A percentile compares a stretch with the other conserved stretches of the same genome.
Conservation (phyloP, 805 yeast genomes). For the Candida andamanensis region DNA sequence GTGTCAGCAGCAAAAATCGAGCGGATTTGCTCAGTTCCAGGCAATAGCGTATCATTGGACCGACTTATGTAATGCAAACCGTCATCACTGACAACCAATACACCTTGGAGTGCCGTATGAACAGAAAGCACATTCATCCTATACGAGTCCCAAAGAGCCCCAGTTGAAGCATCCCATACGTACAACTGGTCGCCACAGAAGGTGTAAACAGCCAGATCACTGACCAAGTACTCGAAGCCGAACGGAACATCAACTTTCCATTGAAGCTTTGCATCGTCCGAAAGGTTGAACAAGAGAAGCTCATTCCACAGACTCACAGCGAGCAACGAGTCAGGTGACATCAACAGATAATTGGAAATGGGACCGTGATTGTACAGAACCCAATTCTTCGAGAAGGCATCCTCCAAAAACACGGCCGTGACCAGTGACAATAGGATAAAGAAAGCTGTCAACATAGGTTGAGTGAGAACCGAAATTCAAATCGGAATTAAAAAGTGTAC, state of each 20-base stretch:
- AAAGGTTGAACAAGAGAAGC: slow-evolving; percentile 2
- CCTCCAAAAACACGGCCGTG: slow-evolving; percentile 8
- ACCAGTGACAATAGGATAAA: too few species aligned
- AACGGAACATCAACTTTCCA: slow-evolving; percentile 9
- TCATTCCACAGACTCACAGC: slow-evolving; percentile 1
- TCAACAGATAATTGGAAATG: slow-evolving; percentile 2
- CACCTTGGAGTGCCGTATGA: too few species aligned
- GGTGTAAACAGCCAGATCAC: slow-evolving; percentile 1
- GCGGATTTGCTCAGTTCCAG: too few species aligned
- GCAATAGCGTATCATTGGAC: too few species aligned
- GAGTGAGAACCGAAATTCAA: too few species aligned
- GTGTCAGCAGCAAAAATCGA: too few species aligned
- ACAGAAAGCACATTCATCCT: too few species aligned
- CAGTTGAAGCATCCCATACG: slow-evolving; percentile 3
- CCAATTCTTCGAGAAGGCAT: slow-evolving; percentile 14
- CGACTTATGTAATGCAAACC: too few species aligned
- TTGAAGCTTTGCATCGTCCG: not conserved
- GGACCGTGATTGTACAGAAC: slow-evolving; percentile 9
- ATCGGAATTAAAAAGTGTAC: too few species aligned
- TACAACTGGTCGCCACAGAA: slow-evolving; percentile 1
- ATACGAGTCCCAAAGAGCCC: slow-evolving; percentile 1
- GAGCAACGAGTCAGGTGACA: slow-evolving; percentile 1
- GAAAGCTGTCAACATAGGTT: too few species aligned
- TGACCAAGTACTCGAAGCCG: slow-evolving; percentile 1
- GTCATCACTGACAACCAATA: too few species aligned